Base-by-base conservation (phyloP, 495 filamentous ascomycete species). In the Neurospora sp. region DNA sequence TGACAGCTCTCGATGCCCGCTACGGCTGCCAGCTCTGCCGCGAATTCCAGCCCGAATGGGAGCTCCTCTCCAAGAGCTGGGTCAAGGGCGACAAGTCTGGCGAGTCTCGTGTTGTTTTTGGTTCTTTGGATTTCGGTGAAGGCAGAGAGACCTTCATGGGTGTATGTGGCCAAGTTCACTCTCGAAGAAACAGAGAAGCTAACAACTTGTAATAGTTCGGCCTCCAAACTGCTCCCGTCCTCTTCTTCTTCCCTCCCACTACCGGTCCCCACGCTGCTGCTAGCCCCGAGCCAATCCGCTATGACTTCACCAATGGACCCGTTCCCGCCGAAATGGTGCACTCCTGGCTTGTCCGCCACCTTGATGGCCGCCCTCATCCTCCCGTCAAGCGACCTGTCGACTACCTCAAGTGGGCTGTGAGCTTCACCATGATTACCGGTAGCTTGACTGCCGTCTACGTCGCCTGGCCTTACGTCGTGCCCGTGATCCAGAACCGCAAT, bases 41-140 rank as follows among this genome's bases (percentile, higher is more conserved):
- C 42, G 92, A 96, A 71, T 97, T 98, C 82, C 90, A 96, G 78
- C 91, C 96, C 1, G 96, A 99, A 82, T 99, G 94, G 91, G 92
- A 97, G 35, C 80, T 99, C 31, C 87, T 99, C 40, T 87, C 88
- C 18, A 92, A 88, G 78, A 96, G 93, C 84, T 99, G 96, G 96
- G 86, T 86, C 73, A 92, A 89, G 78, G 93, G 92, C 3, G 89
- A 94, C 80, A 92, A 91, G 82, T 80, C 85, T 40, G 91, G 88
- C 47, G 90, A 90, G 38, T 88, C 92, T 44, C 86, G 91, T 71
- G 75, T 97, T 71, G 78, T 97, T 69, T 97, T 93, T 83, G 92
- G 89, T 39, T 96, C 94, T 16, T 84, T 98, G 74, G 96, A 99
- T 77, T 99, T 98, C 78, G 79, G 84, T 39, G 89, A 97, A 75